A percentile compares a stretch with the other conserved stretches of the same genome.
These are phyloP conservation scores for Sporothrix pallida DNA, from an alignment of 2,329 filamentous ascomycete genomes.

Conservation along the genomic window DNA sequence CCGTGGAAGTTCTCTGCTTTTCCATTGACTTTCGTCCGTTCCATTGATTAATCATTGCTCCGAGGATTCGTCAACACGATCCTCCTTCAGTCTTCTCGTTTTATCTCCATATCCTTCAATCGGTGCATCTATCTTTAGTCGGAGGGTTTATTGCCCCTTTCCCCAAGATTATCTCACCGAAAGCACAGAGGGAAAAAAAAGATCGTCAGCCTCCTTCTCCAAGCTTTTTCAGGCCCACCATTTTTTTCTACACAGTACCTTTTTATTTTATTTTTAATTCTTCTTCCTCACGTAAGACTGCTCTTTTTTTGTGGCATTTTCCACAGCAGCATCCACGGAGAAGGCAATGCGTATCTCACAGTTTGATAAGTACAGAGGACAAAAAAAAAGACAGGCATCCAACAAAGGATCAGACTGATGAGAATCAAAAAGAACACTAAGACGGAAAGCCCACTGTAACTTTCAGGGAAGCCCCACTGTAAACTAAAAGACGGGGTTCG, in stretches of 20 bases:
- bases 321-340: not conserved
- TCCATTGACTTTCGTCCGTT: not conserved
- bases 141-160: slow-evolving; percentile 22
- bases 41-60: not conserved
- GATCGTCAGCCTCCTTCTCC: not conserved
- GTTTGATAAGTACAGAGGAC: no score
- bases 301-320: not conserved
- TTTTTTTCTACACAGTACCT: not conserved
- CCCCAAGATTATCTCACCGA: slow-evolving; percentile 5
- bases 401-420: not conserved
- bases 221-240: not conserved
- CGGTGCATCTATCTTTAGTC: not conserved
- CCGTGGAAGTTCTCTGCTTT: not conserved
- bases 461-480: not conserved
- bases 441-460: not conserved
- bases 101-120: not conserved
- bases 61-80: slow-evolving; percentile 1
- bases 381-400: no score
- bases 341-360: not conserved
- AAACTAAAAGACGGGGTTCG: not conserved
- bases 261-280: not conserved
- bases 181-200: not conserved
- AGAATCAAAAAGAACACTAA: not conserved
- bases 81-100: not conserved
- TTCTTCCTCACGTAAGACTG: not conserved